These are phyloP conservation scores for Zancudomyces culisetae DNA, from an alignment of 371 early-diverging fungal species.

Conservation along the genomic window DNA sequence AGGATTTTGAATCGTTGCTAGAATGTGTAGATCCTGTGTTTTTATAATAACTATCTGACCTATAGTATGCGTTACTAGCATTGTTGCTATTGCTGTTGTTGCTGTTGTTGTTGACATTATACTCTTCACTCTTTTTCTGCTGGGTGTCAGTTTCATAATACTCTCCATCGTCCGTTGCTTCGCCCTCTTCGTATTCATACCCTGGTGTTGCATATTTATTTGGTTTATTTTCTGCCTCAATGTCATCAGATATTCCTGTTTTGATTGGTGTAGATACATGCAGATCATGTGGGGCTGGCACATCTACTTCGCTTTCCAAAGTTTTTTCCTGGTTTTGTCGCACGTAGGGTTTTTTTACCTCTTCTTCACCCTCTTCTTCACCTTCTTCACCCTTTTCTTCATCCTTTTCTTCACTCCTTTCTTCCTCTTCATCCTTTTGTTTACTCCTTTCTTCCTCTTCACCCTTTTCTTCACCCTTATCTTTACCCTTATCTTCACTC, in stretches of 20 bases:
- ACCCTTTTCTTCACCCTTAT: too few relatives aligned
- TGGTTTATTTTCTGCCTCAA: neutral
- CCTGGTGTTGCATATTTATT: neutral
- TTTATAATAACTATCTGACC: neutral
- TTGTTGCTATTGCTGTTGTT: neutral
- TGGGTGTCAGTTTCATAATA: neutral
- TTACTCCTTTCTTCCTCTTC: too few relatives aligned
- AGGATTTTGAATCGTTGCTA: neutral
- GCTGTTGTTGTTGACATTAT: neutral
- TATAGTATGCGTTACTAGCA: neutral
- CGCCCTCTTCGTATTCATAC: neutral
- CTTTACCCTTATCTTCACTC: too few relatives aligned
- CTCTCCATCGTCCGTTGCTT: neutral
- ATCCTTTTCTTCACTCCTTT: too few relatives aligned
- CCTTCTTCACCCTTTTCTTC: neutral
- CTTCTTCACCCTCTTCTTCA: neutral
- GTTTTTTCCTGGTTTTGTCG: neutral
- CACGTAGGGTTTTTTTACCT: neutral
- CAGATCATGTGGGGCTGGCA: neutral
- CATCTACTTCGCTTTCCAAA: neutral
- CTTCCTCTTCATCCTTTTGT: too few relatives aligned
- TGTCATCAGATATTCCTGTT: neutral
- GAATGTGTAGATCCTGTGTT: neutral
- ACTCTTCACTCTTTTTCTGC: neutral
- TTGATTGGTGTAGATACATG: neutral